Base-by-base conservation (phyloP, 2,329 filamentous ascomycete genomes). In the Rhytidhysteron rufulum region DNA sequence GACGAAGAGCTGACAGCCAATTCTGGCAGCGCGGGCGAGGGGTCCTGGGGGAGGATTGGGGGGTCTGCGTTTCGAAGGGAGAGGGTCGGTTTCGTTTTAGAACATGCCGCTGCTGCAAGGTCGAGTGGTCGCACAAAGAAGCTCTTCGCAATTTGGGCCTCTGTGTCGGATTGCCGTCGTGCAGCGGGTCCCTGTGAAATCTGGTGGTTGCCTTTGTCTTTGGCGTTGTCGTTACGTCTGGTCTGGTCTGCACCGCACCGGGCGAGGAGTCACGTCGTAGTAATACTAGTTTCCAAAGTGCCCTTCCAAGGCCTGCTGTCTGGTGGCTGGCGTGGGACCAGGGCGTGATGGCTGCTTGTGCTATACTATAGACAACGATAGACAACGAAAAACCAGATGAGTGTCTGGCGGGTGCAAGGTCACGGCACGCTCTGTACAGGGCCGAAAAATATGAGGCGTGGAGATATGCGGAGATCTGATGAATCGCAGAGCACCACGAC, bases 401-500 rank as follows among this genome's bases (percentile, higher is more conserved):
- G n/a, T n/a, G n/a, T n/a, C n/a, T 33, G 31, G 31, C 16, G 16
- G 7, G 31, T 33, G 17, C 31, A 7, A 15, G 38, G 31, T 40
- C 15, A 44, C 16, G 42, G 42, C n/a, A n/a, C n/a, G n/a, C n/a
- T n/a, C n/a, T n/a, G n/a, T n/a, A n/a, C n/a, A n/a, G n/a, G n/a
- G n/a, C n/a, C n/a, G n/a, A n/a, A n/a, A 39, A 39, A 48, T 49
- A 40, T 53, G 57, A 59, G 54, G 61, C 60, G 61, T n/a, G 58
- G 31, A 15, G n/a, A 41, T 39, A 41, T 47, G 53, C 54, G 55
- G 53, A 55, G 44, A 37, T 40, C 48, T 32, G 51, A 51, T 58
- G 57, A 56, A 62, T 60, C 50, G 52, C 49, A 55, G 47, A 48
- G 49, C 52, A 51, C 52, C 60, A 60, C 58, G 58, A 58, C 51